These are phyloP conservation scores for Calonectria pteridis DNA, from an alignment of 2,329 filamentous ascomycete species.

Conservation along the genomic window DNA sequence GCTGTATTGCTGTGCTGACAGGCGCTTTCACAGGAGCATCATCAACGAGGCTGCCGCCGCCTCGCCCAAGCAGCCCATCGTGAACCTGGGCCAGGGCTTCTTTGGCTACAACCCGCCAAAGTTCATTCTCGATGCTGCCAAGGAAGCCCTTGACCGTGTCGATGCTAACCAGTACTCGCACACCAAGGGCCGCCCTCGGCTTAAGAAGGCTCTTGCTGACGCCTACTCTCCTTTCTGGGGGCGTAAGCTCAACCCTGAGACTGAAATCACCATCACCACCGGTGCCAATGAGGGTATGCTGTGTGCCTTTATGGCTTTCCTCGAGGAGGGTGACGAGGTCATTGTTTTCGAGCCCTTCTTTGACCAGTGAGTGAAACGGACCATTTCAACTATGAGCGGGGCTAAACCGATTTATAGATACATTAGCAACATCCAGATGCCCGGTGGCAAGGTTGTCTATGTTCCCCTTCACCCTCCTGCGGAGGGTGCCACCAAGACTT, in stretches of 20 bases:
- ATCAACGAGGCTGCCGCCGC: slow-evolving; percentile 75
- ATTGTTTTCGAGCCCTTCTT: slow-evolving; percentile 99
- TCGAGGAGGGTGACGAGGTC: slow-evolving; percentile 94
- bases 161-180: slow-evolving; percentile 99
- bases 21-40: slow-evolving; percentile 64
- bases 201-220: slow-evolving; percentile 93
- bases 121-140: slow-evolving; percentile 93
- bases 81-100: slow-evolving; percentile 77
- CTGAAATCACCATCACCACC: slow-evolving; percentile 94
- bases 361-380: slow-evolving; percentile 74
- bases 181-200: slow-evolving; percentile 89
- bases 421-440: slow-evolving; percentile 98
- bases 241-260: slow-evolving; percentile 84
- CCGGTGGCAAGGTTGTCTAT: slow-evolving; percentile 93
- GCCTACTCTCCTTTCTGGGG: slow-evolving; percentile 94
- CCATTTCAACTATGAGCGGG: background rate
- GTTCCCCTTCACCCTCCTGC: slow-evolving; percentile 93
- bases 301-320: slow-evolving; percentile 97
- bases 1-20: background rate
- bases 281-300: slow-evolving; percentile 95
- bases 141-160: slow-evolving; percentile 87
- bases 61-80: slow-evolving; percentile 72
- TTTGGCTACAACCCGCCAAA: slow-evolving; percentile 94
- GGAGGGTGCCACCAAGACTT: slow-evolving; percentile 82
- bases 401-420: slow-evolving; percentile 54